These are phyloP conservation scores for Fusarium sp. DNA, from an alignment of 2,329 filamentous ascomycete species.

Conservation along the genomic window DNA sequence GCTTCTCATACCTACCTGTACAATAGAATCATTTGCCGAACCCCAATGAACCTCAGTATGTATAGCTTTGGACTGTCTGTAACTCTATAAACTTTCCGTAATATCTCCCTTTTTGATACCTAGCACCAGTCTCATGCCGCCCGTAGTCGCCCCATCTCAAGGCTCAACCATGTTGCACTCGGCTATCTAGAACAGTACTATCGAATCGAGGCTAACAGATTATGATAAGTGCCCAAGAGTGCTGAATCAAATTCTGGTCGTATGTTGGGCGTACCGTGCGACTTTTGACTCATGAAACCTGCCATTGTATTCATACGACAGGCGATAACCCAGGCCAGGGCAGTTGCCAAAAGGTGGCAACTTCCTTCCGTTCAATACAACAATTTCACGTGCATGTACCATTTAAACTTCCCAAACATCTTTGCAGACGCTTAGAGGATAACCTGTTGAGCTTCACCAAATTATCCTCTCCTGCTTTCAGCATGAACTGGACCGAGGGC, in stretches of 20 bases:
- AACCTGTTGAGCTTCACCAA: neutral
- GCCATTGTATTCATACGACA: too few relatives aligned
- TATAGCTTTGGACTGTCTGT: too few relatives aligned
- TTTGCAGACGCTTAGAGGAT: neutral
- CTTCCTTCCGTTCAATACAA: neutral
- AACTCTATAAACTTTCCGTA: too few relatives aligned
- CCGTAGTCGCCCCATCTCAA: neutral
- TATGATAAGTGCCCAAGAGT: neutral
- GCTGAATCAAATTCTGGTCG: too few relatives aligned
- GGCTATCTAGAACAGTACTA: conserved; percentile 2
- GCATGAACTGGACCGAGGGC: conserved; percentile 62
- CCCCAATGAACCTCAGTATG: too few relatives aligned
- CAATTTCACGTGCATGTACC: neutral
- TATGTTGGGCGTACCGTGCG: too few relatives aligned
- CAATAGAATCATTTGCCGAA: too few relatives aligned
- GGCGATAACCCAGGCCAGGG: neutral
- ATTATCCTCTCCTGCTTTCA: neutral
- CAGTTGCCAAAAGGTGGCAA: conserved; percentile 4
- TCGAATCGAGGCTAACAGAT: neutral
- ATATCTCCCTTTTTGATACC: too few relatives aligned
- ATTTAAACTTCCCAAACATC: too few relatives aligned
- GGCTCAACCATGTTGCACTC: conserved; percentile 6
- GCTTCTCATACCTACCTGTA: neutral
- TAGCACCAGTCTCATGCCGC: too few relatives aligned
- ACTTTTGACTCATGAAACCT: too few relatives aligned